phyloP scores from a whole-genome alignment of 2,329 filamentous ascomycete genomes.

The Hymenoscyphus scutula region DNA sequence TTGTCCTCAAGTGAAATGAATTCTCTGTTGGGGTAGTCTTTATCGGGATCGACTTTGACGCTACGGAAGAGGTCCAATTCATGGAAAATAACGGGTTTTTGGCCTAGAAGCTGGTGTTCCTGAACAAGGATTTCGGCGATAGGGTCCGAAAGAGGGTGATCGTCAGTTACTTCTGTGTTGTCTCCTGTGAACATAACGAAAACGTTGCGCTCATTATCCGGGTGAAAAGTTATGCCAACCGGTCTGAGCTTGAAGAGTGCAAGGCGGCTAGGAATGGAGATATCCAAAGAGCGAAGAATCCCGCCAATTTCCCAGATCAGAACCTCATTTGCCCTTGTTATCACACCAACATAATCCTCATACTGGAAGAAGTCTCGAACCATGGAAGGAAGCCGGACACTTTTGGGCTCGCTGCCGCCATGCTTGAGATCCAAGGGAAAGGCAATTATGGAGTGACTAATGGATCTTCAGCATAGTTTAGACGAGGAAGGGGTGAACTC shows the following conservation, averaged over 20 bases:
- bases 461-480: not conserved
- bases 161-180: not conserved
- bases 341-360: conserved; percentile 21
- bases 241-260: not conserved
- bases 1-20: conserved; percentile 7
- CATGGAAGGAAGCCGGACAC: conserved; percentile 15
- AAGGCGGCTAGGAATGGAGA: not conserved
- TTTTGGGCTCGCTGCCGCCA: conserved; percentile 1
- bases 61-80: not conserved
- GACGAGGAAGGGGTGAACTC: conserved; percentile 3
- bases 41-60: not conserved
- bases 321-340: conserved; percentile 19
- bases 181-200: conserved; percentile 2
- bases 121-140: conserved; percentile 9
- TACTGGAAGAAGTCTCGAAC: conserved; percentile 12
- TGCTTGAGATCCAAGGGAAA: conserved; percentile 10
- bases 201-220: conserved; percentile 1
- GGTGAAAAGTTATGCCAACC: conserved; percentile 11
- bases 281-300: conserved; percentile 13
- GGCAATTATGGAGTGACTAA: conserved; percentile 14
- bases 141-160: not conserved
- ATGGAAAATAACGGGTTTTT: not conserved
- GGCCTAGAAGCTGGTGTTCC: not conserved
- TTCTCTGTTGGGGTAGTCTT: not conserved
- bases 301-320: conserved; percentile 26